Percentiles rank a stretch among this genome's conserved stretches.
These are phyloP conservation scores for Mycosphaerella sp. DNA, from an alignment of 2,329 filamentous ascomycete species.

Conservation along the genomic window DNA sequence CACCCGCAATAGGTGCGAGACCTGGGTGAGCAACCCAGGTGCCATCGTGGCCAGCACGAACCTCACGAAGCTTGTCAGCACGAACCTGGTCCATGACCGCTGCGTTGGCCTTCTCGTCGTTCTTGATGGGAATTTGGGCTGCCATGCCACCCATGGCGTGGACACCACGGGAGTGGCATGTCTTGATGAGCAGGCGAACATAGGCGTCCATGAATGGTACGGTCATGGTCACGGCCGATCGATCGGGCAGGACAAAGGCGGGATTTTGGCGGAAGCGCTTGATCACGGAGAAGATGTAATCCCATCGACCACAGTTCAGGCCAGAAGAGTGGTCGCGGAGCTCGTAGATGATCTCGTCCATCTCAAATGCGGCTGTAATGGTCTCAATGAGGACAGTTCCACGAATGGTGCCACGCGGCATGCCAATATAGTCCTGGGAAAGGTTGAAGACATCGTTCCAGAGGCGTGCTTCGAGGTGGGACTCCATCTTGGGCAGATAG, in stretches of 20 bases:
- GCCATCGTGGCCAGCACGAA: conserved; percentile 87
- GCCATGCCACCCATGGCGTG: conserved; percentile 99
- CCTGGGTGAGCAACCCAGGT: conserved; percentile 98
- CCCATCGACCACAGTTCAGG: conserved; percentile 97
- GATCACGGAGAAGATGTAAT: conserved; percentile 99
- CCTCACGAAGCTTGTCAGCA: conserved; percentile 93
- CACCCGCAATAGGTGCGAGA: conserved; percentile 76
- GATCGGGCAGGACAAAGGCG: conserved; percentile 88
- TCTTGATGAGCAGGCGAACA: conserved; percentile 95
- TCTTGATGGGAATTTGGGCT: conserved; percentile 97
- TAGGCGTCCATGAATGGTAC: conserved; percentile 98
- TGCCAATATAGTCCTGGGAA: conserved; percentile 84
- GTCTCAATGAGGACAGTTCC: conserved; percentile 97
- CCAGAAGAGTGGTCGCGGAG: conserved; percentile 93
- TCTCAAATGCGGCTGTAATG: conserved; percentile 95
- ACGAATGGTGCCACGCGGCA: conserved; percentile 85
- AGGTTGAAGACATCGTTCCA: conserved; percentile 99
- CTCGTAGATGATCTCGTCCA: conserved; percentile 99
- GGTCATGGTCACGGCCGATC: conserved; percentile 90
- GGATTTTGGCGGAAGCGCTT: conserved; percentile 98
- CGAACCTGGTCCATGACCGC: conserved; percentile 47
- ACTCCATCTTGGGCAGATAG: conserved; percentile 94
- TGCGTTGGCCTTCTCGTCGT: conserved; percentile 56
- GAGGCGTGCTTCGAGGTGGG: conserved; percentile 88
- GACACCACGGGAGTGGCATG: conserved; percentile 93